A percentile compares a stretch with the other conserved stretches of the same genome.
Evolutionary conservation across 1,284 basidiomycete species (phyloP).

Genomic region (Austropuccinia psidii): DNA sequence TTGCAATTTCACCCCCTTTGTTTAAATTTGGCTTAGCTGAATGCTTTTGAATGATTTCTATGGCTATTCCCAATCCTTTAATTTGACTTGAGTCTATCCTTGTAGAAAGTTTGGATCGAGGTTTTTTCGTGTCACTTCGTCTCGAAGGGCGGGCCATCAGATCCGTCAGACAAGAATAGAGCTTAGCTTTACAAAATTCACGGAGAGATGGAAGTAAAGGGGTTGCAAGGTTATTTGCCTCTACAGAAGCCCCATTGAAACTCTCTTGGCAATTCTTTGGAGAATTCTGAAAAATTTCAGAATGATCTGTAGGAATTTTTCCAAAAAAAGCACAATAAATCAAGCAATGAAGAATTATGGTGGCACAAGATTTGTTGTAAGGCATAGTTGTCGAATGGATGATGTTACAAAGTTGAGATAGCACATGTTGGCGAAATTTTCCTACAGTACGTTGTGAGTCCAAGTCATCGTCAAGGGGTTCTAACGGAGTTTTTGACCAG

Average conservation of each 20-base stretch:
- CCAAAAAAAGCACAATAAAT: conserved; percentile 23
- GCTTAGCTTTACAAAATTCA: conserved; percentile 19
- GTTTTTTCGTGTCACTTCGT: too few species aligned
- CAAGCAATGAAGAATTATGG: conserved; percentile 9
- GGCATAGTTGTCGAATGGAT: background rate
- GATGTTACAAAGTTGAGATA: conserved; percentile 18
- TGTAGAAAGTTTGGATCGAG: too few species aligned
- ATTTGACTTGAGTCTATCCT: too few species aligned
- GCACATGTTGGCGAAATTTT: background rate
- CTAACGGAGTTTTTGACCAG: background rate
- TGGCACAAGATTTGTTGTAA: background rate
- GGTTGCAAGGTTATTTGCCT: background rate
- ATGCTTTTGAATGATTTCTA: too few species aligned
- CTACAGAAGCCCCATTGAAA: too few species aligned
- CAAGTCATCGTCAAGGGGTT: background rate
- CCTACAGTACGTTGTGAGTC: background rate
- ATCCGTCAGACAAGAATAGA: conserved; percentile 25
- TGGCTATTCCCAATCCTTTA: too few species aligned
- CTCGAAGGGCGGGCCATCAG: conserved; percentile 4
- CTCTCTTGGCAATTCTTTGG: too few species aligned
- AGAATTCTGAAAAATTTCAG: too few species aligned
- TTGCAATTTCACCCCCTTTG: background rate
- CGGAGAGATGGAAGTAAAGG: background rate
- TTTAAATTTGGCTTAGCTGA: background rate
- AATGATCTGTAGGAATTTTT: background rate